Evolutionary conservation across 306 rosid genomes (phyloP).

Genomic region (Pachyrhizus erosus): DNA sequence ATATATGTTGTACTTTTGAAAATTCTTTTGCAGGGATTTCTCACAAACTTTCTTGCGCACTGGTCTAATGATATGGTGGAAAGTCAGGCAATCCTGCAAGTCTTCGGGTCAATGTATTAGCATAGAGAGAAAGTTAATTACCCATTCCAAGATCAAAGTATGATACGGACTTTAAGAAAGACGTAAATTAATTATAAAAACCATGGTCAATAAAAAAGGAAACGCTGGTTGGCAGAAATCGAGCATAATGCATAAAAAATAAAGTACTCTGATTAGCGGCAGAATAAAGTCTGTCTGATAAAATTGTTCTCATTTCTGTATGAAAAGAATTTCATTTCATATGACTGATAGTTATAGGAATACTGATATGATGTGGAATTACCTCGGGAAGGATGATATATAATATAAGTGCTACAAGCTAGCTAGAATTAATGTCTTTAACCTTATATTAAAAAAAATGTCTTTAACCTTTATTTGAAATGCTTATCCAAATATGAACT

Average conservation of each 20-base stretch:
- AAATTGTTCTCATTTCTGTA: neutral
- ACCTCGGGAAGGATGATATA: neutral
- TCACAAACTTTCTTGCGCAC: neutral
- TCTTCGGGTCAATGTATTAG: neutral
- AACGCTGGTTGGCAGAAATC: neutral
- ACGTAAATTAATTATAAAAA: neutral
- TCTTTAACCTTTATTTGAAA: neutral
- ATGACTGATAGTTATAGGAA: neutral
- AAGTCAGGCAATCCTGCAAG: neutral
- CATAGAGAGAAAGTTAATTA: neutral
- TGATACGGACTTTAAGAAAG: neutral
- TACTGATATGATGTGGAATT: neutral
- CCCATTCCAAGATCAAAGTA: neutral
- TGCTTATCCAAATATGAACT: neutral
- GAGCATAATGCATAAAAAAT: neutral
- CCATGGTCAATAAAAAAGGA: neutral
- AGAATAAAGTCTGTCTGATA: neutral
- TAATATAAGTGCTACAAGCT: neutral
- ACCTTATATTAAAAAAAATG: neutral
- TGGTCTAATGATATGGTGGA: neutral
- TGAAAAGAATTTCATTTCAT: neutral
- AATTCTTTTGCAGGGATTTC: too few relatives aligned
- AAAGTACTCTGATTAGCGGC: neutral
- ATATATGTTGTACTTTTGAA: neutral
- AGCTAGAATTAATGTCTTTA: neutral